Base-by-base conservation (phyloP, 352 stramenopile species). In the Phytophthora crassamura region DNA sequence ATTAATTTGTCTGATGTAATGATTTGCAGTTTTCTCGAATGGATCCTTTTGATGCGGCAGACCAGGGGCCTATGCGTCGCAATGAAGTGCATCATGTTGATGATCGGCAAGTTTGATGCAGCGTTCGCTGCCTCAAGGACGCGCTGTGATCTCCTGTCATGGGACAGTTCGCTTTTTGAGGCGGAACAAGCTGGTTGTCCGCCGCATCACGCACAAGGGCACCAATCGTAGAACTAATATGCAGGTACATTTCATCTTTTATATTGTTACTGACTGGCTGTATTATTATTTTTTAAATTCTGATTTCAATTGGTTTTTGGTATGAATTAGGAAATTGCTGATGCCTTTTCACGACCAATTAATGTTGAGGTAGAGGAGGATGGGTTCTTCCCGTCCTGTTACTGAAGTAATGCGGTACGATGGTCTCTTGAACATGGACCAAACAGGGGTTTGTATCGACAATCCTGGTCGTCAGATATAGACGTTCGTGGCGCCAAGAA, bases 401-500 rank as follows among this genome's bases (percentile, higher is more conserved):
- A 57, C 9, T 35, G 10, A 33, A 28, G 11, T 12, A 15, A 20
- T 38, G 6, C 34, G 35, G 15, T 58, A 47, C 20, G 18, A 4
- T 7, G 14, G 35, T 22, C 14, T 58, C 12, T 47, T 58, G 15
- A 58, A 58, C 22, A 38, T 38, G 22, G 50, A 58, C 35, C 50
- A 58, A 47, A 58, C 35, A 14, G 50, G 36, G 5, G 35, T 58
- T 47, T 47, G 35, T 22, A 58, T 58, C n/a, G 50, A 47, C 50
- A 48, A 38, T 28, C 35, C 50, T 22, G 35, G 36, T 7, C 50
- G 50, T 43, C 50, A 12, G 42, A 38, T 11, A 35, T 57, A 8
- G 33, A 57, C 16, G 33, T 36, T 22, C 18, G 33, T 42, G 49
- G 49, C 9, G 33, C 16, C 34, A 42, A 46, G 20, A 57, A 46